A percentile compares a stretch with the other conserved stretches of the same genome.
Conservation (phyloP, 352 stramenopile genomes). For the Vaucheria bursata region DNA sequence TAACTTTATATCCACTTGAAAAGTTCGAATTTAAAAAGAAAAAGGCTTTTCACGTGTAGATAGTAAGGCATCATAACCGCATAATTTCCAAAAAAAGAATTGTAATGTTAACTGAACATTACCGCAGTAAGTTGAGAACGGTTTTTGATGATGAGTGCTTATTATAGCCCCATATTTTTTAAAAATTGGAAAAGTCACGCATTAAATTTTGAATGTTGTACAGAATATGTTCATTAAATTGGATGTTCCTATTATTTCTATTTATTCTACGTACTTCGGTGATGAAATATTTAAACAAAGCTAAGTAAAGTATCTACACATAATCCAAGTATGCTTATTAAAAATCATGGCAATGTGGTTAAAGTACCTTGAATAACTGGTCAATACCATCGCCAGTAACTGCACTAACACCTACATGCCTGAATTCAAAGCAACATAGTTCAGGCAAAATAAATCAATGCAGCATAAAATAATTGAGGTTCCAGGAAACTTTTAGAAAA, state of each 20-base stretch:
- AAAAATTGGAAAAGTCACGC: too few species aligned
- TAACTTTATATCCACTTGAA: slow-evolving; percentile 6
- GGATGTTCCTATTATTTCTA: too few species aligned
- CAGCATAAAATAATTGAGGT: not conserved
- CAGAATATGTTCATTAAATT: too few species aligned
- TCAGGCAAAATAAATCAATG: not conserved
- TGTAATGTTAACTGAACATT: not conserved
- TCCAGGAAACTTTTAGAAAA: not conserved
- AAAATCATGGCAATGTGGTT: too few species aligned
- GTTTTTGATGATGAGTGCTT: too few species aligned
- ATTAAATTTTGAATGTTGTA: too few species aligned
- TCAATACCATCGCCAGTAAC: not conserved
- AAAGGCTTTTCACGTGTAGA: not conserved
- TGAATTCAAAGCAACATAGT: not conserved
- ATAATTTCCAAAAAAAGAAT: not conserved
- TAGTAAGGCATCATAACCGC: not conserved
- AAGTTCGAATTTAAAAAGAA: not conserved
- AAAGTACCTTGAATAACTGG: not conserved
- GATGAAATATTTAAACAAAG: too few species aligned
- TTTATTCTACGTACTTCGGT: too few species aligned
- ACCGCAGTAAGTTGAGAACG: too few species aligned
- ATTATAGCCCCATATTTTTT: too few species aligned
- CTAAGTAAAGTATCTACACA: too few species aligned
- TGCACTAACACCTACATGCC: slow-evolving; percentile 3
- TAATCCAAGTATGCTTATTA: too few species aligned